Conservation (phyloP, 352 stramenopile genomes). For the Globisporangium carolinianum region DNA sequence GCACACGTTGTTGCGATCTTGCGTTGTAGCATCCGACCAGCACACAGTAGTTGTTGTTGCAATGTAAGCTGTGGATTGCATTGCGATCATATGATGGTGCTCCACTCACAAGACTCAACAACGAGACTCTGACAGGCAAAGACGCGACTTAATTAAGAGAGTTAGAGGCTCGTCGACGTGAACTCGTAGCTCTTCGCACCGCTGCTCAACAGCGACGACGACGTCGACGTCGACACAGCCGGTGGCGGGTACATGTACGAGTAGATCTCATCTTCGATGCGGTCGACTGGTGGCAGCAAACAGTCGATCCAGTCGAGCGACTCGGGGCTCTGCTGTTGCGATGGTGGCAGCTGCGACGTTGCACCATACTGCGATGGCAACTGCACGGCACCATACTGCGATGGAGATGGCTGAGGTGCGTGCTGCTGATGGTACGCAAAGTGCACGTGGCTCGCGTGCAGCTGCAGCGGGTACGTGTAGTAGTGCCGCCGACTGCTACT, state of each 20-base stretch:
- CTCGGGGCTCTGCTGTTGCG: conserved; percentile 17
- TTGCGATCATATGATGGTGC: no score
- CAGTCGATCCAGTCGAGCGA: conserved; percentile 57
- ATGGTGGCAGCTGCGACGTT: not conserved
- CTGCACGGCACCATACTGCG: no score
- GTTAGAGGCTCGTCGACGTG: conserved; percentile 19
- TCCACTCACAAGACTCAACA: not conserved
- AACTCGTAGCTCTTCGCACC: conserved; percentile 19
- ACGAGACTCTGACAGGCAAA: not conserved
- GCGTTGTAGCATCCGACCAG: no score
- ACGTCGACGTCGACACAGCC: not conserved
- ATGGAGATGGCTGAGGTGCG: no score
- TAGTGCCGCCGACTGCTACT: conserved; percentile 11
- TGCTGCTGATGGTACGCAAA: conserved; percentile 9
- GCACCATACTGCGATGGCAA: not conserved
- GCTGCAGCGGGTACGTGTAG: not conserved
- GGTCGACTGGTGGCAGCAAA: conserved; percentile 27
- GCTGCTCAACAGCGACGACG: conserved; percentile 5
- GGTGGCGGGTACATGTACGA: conserved; percentile 30
- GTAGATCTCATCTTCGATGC: conserved; percentile 31
- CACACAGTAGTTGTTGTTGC: no score
- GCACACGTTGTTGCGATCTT: no score
- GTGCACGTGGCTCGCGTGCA: conserved; percentile 2
- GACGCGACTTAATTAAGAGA: conserved; percentile 1
- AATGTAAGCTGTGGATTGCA: no score